Conservation (phyloP, 2,329 filamentous ascomycete genomes). For the Trichoderma sp. region DNA sequence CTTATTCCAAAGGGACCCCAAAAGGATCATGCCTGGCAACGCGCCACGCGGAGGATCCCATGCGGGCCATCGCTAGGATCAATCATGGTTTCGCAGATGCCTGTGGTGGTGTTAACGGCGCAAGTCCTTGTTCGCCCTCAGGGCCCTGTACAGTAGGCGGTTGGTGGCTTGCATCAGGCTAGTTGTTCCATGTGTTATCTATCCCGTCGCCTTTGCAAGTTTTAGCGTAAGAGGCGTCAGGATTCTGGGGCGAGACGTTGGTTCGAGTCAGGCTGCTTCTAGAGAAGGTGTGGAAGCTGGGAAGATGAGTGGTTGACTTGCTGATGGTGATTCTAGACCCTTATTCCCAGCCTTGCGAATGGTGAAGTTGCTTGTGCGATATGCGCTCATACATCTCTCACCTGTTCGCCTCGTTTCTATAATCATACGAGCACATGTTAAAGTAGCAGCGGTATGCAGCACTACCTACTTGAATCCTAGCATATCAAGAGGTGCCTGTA, state of each 20-base stretch:
- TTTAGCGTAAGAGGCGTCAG: slow-evolving; percentile 1
- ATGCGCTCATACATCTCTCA: not conserved
- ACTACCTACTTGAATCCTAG: not conserved
- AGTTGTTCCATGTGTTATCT: not conserved
- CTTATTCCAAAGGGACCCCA: not conserved
- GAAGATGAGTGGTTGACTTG: not conserved
- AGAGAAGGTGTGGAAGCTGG: not conserved
- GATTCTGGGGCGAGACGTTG: not conserved
- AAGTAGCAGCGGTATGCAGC: not conserved
- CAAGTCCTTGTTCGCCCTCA: not conserved
- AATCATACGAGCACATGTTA: not conserved
- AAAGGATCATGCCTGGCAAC: not conserved
- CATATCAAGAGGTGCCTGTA: not conserved
- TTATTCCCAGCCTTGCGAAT: not conserved
- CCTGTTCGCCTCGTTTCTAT: not conserved
- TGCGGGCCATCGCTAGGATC: not conserved
- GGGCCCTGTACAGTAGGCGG: not conserved
- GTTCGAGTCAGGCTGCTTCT: not conserved
- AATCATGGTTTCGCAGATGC: not conserved
- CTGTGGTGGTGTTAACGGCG: not conserved
- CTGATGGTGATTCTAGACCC: not conserved
- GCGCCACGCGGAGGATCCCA: slow-evolving; percentile 5
- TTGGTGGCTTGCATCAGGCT: slow-evolving; percentile 19
- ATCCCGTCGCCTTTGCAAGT: not conserved
- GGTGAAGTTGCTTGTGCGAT: not conserved